These are phyloP conservation scores for Argentina anserina DNA, from an alignment of 306 rosid species.

Conservation along the genomic window DNA sequence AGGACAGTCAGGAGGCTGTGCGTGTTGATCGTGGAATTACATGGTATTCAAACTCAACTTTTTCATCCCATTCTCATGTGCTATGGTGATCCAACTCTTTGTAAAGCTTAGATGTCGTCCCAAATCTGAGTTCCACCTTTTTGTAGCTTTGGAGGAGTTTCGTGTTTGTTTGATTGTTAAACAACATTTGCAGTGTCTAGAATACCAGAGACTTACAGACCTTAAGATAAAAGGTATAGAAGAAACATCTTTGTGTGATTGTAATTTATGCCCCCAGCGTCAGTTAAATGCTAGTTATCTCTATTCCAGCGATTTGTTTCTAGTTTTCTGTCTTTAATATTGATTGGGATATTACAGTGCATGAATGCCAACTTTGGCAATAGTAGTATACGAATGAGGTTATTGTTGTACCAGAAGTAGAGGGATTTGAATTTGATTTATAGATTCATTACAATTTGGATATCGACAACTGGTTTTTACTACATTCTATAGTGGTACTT, in stretches of 20 bases:
- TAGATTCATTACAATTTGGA: too few species aligned
- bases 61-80: not conserved
- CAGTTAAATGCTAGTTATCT: not conserved
- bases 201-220: not conserved
- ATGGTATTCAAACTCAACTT: not conserved
- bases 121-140: not conserved
- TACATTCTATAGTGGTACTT: too few species aligned
- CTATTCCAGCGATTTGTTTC: not conserved
- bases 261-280: not conserved
- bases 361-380: not conserved
- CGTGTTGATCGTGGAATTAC: slow-evolving; percentile 40
- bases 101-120: slow-evolving; percentile 10
- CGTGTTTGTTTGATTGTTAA: slow-evolving; percentile 16
- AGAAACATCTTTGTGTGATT: not conserved
- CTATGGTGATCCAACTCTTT: slow-evolving; percentile 2
- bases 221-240: not conserved
- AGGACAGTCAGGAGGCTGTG: slow-evolving; percentile 59
- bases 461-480: too few species aligned
- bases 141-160: slow-evolving; percentile 16
- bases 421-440: too few species aligned
- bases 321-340: not conserved
- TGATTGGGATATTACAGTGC: not conserved
- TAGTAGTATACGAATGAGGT: not conserved
- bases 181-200: not conserved
- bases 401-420: not conserved